A percentile compares a stretch with the other conserved stretches of the same genome.
Conservation (phyloP, 345 rosid species). For the Nasturtium officinale region DNA sequence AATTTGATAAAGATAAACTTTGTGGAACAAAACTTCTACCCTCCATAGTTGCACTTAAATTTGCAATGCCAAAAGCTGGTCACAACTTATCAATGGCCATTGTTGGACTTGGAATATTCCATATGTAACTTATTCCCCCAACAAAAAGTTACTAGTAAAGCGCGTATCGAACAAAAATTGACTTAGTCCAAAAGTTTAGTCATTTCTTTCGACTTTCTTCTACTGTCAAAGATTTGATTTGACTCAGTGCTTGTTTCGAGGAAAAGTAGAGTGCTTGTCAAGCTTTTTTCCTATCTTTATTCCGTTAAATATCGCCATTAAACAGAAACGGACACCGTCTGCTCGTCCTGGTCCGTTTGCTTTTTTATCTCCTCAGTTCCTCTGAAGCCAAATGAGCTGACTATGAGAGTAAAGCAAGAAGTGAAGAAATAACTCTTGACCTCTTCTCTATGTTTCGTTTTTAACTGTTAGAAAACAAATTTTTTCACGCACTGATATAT, state of each 20-base stretch:
- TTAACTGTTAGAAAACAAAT: background rate
- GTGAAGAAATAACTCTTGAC: background rate
- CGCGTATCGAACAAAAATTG: background rate
- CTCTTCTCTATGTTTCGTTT: background rate
- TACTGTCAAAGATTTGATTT: constrained; percentile 19
- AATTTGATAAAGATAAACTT: background rate
- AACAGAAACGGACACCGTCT: constrained; percentile 38
- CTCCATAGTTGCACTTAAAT: too few species aligned
- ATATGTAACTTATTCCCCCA: too few species aligned
- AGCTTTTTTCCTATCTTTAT: constrained; percentile 7
- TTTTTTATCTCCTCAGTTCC: background rate
- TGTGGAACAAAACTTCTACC: background rate
- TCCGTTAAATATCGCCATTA: constrained; percentile 27
- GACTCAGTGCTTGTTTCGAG: constrained; percentile 27
- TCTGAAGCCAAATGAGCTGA: background rate
- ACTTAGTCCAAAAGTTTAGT: constrained; percentile 7
- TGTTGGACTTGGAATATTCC: too few species aligned
- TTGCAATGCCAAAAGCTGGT: background rate
- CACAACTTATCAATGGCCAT: background rate
- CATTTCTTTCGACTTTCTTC: background rate
- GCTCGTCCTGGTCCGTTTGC: constrained; percentile 39
- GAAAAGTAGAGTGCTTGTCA: constrained; percentile 12
- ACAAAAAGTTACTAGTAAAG: too few species aligned
- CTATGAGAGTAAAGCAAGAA: constrained; percentile 7
- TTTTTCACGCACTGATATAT: background rate